These are phyloP conservation scores for Atkinsonella hypoxylon DNA, from an alignment of 2,329 filamentous ascomycete genomes.

Conservation along the genomic window DNA sequence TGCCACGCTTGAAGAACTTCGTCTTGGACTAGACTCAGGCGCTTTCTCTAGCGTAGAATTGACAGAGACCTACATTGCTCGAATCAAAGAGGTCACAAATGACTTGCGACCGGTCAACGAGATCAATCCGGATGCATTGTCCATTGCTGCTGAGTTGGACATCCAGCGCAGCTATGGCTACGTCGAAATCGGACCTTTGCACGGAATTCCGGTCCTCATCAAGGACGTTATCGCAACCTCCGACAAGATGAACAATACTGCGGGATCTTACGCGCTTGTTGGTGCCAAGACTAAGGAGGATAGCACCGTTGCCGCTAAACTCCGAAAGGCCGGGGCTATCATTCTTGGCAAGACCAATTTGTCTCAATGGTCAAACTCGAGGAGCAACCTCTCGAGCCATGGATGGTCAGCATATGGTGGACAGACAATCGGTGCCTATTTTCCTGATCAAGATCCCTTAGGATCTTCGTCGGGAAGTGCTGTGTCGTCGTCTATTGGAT, in stretches of 20 bases:
- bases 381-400: slow-evolving; percentile 43
- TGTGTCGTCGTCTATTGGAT: slow-evolving; percentile 31
- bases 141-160: slow-evolving; percentile 25
- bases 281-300: slow-evolving; percentile 44
- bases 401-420: slow-evolving; percentile 56
- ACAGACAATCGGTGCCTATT: slow-evolving; percentile 50
- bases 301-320: slow-evolving; percentile 44
- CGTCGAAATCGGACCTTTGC: slow-evolving; percentile 31
- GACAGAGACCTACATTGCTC: slow-evolving; percentile 17
- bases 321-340: slow-evolving; percentile 48
- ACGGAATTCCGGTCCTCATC: slow-evolving; percentile 53
- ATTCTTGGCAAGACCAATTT: slow-evolving; percentile 56
- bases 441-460: slow-evolving; percentile 46
- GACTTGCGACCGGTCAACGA: slow-evolving; percentile 21
- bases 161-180: slow-evolving; percentile 9
- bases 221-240: slow-evolving; percentile 56
- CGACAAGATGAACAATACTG: slow-evolving; percentile 49
- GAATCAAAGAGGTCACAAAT: slow-evolving; percentile 16
- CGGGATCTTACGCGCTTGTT: slow-evolving; percentile 51
- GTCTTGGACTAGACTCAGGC: slow-evolving; percentile 9
- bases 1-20: slow-evolving; percentile 12
- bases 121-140: slow-evolving; percentile 26
- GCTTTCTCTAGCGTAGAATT: slow-evolving; percentile 26
- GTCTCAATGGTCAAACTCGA: slow-evolving; percentile 52
- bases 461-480: slow-evolving; percentile 52